Evolutionary conservation across 352 stramenopile genomes (phyloP).

Genomic region (Phytophthora constricta): DNA sequence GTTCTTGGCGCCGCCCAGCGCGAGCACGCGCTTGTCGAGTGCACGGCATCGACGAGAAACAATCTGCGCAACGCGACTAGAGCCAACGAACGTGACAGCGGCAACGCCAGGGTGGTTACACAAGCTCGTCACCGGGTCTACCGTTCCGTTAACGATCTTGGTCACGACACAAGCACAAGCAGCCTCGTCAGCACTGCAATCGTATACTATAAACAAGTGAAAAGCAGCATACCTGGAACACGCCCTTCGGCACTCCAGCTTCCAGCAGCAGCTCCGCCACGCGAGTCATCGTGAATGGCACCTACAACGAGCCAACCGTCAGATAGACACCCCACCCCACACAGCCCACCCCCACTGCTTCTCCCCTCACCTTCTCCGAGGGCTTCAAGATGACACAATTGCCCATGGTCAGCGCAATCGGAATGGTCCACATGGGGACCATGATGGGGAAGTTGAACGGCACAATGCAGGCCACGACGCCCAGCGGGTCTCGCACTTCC

Average conservation of each 20-base stretch:
- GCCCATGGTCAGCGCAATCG: conserved; percentile 96
- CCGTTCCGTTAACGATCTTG: conserved; percentile 95
- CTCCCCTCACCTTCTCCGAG: conserved; percentile 93
- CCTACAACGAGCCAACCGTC: conserved; percentile 27
- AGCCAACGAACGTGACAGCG: conserved; percentile 97
- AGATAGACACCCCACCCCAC: neutral
- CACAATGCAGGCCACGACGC: conserved; percentile 93
- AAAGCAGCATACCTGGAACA: conserved; percentile 84
- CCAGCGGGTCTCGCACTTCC: conserved; percentile 93
- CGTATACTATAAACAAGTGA: too few species aligned
- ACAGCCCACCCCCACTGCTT: neutral
- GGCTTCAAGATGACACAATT: conserved; percentile 98
- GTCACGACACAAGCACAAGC: neutral
- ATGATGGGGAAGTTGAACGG: conserved; percentile 99
- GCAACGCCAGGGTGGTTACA: conserved; percentile 92
- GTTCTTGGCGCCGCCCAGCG: conserved; percentile 97
- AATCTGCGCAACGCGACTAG: conserved; percentile 92
- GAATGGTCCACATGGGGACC: conserved; percentile 98
- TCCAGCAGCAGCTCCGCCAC: conserved; percentile 90
- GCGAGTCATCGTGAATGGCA: conserved; percentile 93
- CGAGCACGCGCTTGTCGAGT: conserved; percentile 95
- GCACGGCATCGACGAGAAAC: conserved; percentile 91
- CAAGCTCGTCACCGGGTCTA: conserved; percentile 90
- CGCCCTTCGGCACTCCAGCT: conserved; percentile 93
- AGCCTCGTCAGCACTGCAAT: neutral